Conservation (phyloP, 176 grass and related monocot species). For the Pharus latifolius region DNA sequence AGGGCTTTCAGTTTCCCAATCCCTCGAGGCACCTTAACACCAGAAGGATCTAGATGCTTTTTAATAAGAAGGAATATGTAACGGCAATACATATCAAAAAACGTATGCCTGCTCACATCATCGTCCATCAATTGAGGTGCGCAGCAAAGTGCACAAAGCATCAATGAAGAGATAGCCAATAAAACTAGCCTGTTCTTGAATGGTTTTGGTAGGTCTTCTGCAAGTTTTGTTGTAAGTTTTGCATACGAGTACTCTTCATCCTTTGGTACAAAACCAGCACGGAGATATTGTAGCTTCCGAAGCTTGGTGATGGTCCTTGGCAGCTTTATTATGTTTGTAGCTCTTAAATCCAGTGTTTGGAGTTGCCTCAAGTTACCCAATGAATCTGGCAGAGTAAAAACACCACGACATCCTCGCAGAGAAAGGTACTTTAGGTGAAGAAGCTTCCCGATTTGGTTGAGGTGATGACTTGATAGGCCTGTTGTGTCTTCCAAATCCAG, state of each 20-base stretch:
- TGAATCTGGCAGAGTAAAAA: not conserved
- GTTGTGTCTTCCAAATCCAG: conserved; percentile 1
- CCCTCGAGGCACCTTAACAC: not conserved
- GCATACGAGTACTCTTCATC: not conserved
- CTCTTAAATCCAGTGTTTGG: not conserved
- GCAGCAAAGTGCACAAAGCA: too few relatives aligned
- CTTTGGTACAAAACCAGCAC: not conserved
- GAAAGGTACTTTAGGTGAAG: conserved; percentile 6
- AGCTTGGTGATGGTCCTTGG: not conserved
- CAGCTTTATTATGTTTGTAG: not conserved
- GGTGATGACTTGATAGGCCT: not conserved
- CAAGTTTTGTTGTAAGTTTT: not conserved
- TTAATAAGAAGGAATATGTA: not conserved
- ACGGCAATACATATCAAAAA: not conserved
- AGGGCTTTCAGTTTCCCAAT: not conserved
- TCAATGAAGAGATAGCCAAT: too few relatives aligned
- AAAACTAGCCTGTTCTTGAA: too few relatives aligned
- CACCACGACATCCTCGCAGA: not conserved
- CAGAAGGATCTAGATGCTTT: not conserved
- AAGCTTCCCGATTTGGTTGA: not conserved
- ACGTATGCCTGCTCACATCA: not conserved
- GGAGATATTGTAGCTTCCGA: not conserved
- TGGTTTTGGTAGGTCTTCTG: too few relatives aligned
- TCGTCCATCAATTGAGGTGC: too few relatives aligned
- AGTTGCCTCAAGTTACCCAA: not conserved